Evolutionary conservation across 352 stramenopile species (phyloP).

Genomic region (Thraustotheca clavata): DNA sequence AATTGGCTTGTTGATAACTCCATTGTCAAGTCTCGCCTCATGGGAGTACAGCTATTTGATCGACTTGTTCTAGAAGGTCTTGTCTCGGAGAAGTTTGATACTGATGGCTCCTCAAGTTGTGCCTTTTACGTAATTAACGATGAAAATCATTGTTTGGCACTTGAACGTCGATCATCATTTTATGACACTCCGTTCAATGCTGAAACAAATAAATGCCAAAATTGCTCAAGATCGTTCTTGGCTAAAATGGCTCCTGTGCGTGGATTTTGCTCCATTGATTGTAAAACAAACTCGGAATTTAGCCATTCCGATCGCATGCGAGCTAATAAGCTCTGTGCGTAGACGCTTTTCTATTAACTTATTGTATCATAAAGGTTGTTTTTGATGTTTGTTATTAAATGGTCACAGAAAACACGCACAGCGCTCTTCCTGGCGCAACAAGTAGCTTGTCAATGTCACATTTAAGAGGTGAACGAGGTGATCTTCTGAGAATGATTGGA

Average conservation of each 20-base stretch:
- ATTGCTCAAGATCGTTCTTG: conserved; percentile 67
- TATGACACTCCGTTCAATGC: conserved; percentile 59
- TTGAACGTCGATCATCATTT: conserved; percentile 45
- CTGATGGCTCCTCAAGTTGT: conserved; percentile 32
- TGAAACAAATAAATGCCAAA: conserved; percentile 73
- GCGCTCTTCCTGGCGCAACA: background rate
- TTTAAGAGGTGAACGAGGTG: no score
- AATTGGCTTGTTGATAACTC: conserved; percentile 70
- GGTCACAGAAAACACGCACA: background rate
- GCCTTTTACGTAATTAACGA: conserved; percentile 69
- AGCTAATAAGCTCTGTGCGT: conserved; percentile 5
- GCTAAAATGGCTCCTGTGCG: conserved; percentile 45
- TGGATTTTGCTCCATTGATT: conserved; percentile 83
- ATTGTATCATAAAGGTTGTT: conserved; percentile 8
- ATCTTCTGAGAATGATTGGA: no score
- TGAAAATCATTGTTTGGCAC: conserved; percentile 30
- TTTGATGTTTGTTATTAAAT: background rate
- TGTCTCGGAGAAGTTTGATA: conserved; percentile 53
- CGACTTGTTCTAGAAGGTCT: conserved; percentile 61
- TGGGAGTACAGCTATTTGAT: conserved; percentile 44
- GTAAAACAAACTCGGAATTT: conserved; percentile 62
- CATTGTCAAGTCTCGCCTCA: conserved; percentile 49
- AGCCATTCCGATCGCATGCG: conserved; percentile 11
- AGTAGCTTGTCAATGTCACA: background rate
- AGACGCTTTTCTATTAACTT: conserved; percentile 3